Base-by-base conservation (phyloP, 225 moss, liverwort and hornwort species). In the Marchantia polymorpha region DNA sequence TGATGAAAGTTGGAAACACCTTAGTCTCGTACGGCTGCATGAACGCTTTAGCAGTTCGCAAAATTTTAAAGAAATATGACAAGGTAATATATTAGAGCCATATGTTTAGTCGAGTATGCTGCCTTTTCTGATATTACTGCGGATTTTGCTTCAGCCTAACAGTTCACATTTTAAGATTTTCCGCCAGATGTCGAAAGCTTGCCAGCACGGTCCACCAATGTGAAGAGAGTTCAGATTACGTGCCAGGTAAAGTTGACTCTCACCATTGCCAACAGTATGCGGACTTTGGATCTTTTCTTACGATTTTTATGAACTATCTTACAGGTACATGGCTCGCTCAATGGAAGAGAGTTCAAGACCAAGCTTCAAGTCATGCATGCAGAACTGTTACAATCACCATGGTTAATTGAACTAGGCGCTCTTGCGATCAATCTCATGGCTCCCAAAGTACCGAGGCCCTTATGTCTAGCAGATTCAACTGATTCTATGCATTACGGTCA, bases 61-160 rank as follows among this genome's bases (percentile, higher is more conserved):
- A 97, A 87, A 93, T 97, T 69, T 50, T 97, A 78, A 97, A 94
- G 63, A 97, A 94, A 72, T 97, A 97, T 72, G 96, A 97, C 56
- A 97, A 97, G 94, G 96, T 96, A 81, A 52, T 56, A 2, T 39
- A 39, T 39, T 2, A 39, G 27, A 25, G 49, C 16, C 4, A 11
- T 69, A 23, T 13, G 39, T 14, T 69, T 0, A 1, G 5, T 22
- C 17, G 10, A 61, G 9, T 61, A 61, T 23, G 61, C 61, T 8
- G n/a, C 51, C 31, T 79, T 66, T 70, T 11, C 8, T 29, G 17
- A 31, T 39, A 31, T 67, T 39, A 7, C 39, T 39, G 39, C 39
- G 2, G 20, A 58, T 58, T 58, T 20, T 58, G 13, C 15, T 58
- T 58, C 13, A 58, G 56, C 15, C 1, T 3, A 20, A 13, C 56